These are phyloP conservation scores for Coemansia erecta DNA, from an alignment of 192 early-diverging fungal genomes.

Conservation along the genomic window DNA sequence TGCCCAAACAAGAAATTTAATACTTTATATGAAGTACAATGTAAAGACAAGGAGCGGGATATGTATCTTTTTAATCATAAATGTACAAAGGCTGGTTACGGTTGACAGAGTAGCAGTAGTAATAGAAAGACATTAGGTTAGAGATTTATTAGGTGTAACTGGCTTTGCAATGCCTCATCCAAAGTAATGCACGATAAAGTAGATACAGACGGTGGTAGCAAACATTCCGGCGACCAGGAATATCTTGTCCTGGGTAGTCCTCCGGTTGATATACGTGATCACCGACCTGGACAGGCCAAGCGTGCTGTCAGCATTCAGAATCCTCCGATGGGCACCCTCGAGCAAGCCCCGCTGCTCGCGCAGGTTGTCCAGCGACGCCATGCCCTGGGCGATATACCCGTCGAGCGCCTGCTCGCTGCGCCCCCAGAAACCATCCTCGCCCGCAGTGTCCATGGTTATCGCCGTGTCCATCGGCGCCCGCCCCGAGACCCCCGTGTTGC, in stretches of 20 bases:
- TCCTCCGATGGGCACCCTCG: constrained; percentile 28
- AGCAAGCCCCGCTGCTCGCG: constrained; percentile 43
- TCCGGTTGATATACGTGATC: constrained; percentile 44
- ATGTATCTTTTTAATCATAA: no score
- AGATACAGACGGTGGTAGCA: constrained; percentile 33
- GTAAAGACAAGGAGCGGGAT: not conserved
- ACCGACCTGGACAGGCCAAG: constrained; percentile 45
- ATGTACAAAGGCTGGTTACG: no score
- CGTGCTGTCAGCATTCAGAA: constrained; percentile 40
- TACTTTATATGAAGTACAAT: not conserved
- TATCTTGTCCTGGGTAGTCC: constrained; percentile 53
- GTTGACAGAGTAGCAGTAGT: not conserved
- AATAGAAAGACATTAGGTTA: not conserved
- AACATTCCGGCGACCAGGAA: constrained; percentile 40
- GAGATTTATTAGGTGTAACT: no score
- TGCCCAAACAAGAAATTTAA: not conserved
- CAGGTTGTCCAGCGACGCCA: constrained; percentile 41
- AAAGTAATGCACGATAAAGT: constrained; percentile 48
- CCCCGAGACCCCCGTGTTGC: not conserved
- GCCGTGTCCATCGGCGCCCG: constrained; percentile 32
- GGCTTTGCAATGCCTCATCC: constrained; percentile 7
- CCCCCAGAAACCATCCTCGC: constrained; percentile 35
- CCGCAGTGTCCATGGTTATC: constrained; percentile 34
- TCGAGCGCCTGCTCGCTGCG: constrained; percentile 41
- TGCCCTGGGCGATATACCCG: constrained; percentile 43